Evolutionary conservation across 164 flowering plant species (phyloP).

Genomic region (Vitis rotundifolia): DNA sequence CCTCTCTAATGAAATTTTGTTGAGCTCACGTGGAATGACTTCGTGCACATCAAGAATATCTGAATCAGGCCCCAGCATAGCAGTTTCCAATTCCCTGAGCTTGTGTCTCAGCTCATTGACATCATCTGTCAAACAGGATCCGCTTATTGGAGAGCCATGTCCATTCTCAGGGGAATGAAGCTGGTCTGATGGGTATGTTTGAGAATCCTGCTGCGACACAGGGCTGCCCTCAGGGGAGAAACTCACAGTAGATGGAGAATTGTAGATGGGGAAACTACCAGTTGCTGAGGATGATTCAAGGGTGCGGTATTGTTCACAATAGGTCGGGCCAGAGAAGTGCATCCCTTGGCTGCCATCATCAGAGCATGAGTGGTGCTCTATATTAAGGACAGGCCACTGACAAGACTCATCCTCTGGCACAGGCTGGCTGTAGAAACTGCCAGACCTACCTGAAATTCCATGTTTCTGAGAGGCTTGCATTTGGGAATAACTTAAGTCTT

Average conservation of each 20-base stretch:
- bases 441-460: slow-evolving; percentile 18
- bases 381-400: slow-evolving; percentile 20
- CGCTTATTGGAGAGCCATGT: slow-evolving; percentile 39
- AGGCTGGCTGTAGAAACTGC: slow-evolving; percentile 25
- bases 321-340: slow-evolving; percentile 18
- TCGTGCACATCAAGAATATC: slow-evolving; percentile 31
- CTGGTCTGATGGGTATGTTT: slow-evolving; percentile 34
- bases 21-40: neutral
- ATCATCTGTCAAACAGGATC: slow-evolving; percentile 41
- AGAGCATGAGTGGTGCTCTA: slow-evolving; percentile 23
- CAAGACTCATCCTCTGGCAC: slow-evolving; percentile 27
- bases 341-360: slow-evolving; percentile 28
- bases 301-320: slow-evolving; percentile 40
- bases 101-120: slow-evolving; percentile 44
- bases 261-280: slow-evolving; percentile 21
- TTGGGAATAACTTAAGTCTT: slow-evolving; percentile 7
- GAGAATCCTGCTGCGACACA: slow-evolving; percentile 40
- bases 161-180: slow-evolving; percentile 41
- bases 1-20: slow-evolving; percentile 23
- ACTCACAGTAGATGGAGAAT: slow-evolving; percentile 49
- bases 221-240: slow-evolving; percentile 52
- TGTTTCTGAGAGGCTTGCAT: slow-evolving; percentile 41
- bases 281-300: slow-evolving; percentile 50
- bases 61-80: slow-evolving; percentile 57
- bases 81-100: slow-evolving; percentile 63